Evolutionary conservation across 2,329 filamentous ascomycete species (phyloP).

Genomic region (Alternaria brassicae): DNA sequence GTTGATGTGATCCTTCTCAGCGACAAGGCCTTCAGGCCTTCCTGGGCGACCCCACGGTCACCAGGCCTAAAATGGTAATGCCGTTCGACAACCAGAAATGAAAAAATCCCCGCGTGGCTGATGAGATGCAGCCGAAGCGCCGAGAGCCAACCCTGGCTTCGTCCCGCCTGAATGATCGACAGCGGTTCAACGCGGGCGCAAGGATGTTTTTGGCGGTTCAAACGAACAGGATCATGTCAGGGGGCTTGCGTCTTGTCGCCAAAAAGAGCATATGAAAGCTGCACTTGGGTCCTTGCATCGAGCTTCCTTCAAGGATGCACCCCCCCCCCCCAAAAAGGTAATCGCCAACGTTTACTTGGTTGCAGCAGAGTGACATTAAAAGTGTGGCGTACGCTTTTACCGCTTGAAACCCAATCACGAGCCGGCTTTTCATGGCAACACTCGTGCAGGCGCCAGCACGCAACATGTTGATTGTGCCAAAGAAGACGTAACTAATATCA

Average conservation of each 20-base stretch:
- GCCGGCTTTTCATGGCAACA: constrained; percentile 4
- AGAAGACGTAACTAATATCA: constrained; percentile 7
- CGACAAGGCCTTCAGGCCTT: constrained; percentile 24
- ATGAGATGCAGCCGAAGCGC: constrained; percentile 47
- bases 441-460: neutral
- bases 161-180: constrained; percentile 49
- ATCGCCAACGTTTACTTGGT: constrained; percentile 32
- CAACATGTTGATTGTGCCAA: constrained; percentile 1
- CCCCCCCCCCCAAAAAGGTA: constrained; percentile 18
- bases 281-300: constrained; percentile 34
- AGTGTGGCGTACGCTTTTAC: constrained; percentile 15
- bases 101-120: constrained; percentile 43
- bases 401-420: neutral
- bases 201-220: constrained; percentile 35
- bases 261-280: constrained; percentile 29
- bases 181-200: constrained; percentile 42
- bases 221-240: constrained; percentile 44
- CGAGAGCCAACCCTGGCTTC: constrained; percentile 40
- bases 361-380: constrained; percentile 27
- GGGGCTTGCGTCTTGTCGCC: constrained; percentile 41
- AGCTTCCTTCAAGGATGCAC: constrained; percentile 23
- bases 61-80: constrained; percentile 41
- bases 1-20: constrained; percentile 15
- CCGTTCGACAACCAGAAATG: constrained; percentile 46
- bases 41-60: constrained; percentile 38